Evolutionary conservation across 306 rosid species (phyloP), one percentile per base, ranked within the genome.

Genomic region (Senna tora): DNA sequence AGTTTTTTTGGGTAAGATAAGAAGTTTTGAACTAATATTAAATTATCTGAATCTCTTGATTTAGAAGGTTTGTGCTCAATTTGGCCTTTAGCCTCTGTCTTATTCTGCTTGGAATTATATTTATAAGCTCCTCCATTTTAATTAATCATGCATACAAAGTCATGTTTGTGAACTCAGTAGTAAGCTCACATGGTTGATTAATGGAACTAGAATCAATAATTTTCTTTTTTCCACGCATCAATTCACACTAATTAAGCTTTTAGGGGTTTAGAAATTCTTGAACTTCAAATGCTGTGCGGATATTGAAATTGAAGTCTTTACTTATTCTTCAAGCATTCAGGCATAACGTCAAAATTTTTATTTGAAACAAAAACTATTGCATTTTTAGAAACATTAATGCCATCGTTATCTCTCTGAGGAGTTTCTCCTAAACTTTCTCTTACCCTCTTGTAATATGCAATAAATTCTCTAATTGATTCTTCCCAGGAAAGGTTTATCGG

Each of bases 401-500:
- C 20, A 30, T 38, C 17, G 54, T 64, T 53, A 34, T 67, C 56
- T 54, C n/a, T 6, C 25, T 25, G 30, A 14, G 19, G 60, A 52
- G 47, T 38, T 39, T 15, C 39, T 30, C 14, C 20, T 6, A 50
- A 62, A 20, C 38, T 70, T 38, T 9, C 42, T 57, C 73, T 25
- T 25, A 25, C 57, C 57, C 33, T 1, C 12, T 46, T 50, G 6
- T 12, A 65, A 36, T 65, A 19, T 81, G 62, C 12, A 65, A 53
- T 47, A 72, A 81, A 38, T 34, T 60, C 53, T 49, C 55, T 60
- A 32, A 30, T 67, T 5, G 42, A 67, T 67, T 71, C 42, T 83
- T 76, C 33, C 7, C 94, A 92, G 97, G 96, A 63, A 92, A 89
- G 82, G 77, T 89, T 65, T 89, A 92, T 69, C 83, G 84, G 1